Conservation (phyloP, 2,329 filamentous ascomycete species). For the Colletotrichum eremochloae region DNA sequence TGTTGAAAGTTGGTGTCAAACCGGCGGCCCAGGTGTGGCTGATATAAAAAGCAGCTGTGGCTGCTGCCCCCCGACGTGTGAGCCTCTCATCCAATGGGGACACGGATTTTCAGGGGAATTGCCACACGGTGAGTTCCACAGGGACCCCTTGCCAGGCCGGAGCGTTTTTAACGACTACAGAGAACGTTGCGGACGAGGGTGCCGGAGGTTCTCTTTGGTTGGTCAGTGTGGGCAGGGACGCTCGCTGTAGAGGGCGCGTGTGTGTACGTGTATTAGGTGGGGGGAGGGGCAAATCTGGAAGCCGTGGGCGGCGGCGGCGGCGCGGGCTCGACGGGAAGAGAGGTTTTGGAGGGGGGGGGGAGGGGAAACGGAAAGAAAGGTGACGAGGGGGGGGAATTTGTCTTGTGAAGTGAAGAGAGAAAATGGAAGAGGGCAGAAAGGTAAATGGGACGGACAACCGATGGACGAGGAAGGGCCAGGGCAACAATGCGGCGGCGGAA, state of each 20-base stretch:
- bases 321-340: conserved; percentile 13
- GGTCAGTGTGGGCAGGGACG: conserved; percentile 14
- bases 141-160: conserved; percentile 33
- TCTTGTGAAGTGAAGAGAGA: conserved; percentile 12
- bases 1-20: conserved; percentile 19
- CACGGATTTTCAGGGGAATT: conserved; percentile 6
- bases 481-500: conserved; percentile 21
- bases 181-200: conserved; percentile 33
- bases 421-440: background rate
- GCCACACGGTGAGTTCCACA: conserved; percentile 38
- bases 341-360: background rate
- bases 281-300: conserved; percentile 13
- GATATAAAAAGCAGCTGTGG: conserved; percentile 42
- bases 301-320: background rate
- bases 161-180: conserved; percentile 38
- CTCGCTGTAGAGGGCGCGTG: background rate
- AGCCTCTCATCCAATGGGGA: conserved; percentile 33
- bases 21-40: conserved; percentile 39
- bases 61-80: conserved; percentile 33
- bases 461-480: conserved; percentile 22
- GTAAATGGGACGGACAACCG: background rate
- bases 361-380: background rate
- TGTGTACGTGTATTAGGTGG: background rate
- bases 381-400: background rate
- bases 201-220: conserved; percentile 26